These are phyloP conservation scores for Macrotyloma uniflorum DNA, from an alignment of 306 rosid genomes.

Conservation along the genomic window DNA sequence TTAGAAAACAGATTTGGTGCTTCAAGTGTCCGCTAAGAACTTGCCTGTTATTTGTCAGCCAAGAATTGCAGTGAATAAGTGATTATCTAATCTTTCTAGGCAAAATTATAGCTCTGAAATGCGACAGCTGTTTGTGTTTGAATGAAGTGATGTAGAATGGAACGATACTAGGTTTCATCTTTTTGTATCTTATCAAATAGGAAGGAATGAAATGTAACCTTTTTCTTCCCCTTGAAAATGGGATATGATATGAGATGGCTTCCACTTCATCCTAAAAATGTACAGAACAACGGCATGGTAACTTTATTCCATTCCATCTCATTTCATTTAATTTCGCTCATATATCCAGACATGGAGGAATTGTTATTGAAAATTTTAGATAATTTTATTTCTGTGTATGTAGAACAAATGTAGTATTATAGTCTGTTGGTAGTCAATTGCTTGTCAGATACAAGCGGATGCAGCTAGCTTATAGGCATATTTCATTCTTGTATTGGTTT, in stretches of 20 bases:
- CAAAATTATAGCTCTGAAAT: not conserved
- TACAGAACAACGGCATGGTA: not conserved
- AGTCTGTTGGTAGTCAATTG: slow-evolving; percentile 23
- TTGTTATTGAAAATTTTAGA: not conserved
- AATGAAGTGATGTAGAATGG: not conserved
- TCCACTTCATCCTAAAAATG: not conserved
- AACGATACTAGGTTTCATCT: not conserved
- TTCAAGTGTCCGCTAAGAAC: not conserved
- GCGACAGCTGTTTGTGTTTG: not conserved
- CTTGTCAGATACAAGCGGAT: not conserved
- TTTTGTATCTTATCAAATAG: not conserved
- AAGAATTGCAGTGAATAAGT: not conserved
- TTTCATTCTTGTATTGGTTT: slow-evolving; percentile 18
- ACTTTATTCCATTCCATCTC: not conserved
- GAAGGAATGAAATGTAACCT: not conserved
- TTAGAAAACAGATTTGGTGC: not conserved
- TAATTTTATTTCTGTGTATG: not conserved
- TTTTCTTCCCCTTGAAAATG: not conserved
- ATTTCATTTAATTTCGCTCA: not conserved
- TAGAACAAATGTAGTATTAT: not conserved
- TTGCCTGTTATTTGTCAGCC: not conserved
- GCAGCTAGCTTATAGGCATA: not conserved
- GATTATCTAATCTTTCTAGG: not conserved
- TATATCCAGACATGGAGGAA: not conserved
- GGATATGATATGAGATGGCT: not conserved